A percentile compares a stretch with the other conserved stretches of the same genome.
Conservation (phyloP, 1,284 basidiomycete genomes). For the Leccinum subfulvum region DNA sequence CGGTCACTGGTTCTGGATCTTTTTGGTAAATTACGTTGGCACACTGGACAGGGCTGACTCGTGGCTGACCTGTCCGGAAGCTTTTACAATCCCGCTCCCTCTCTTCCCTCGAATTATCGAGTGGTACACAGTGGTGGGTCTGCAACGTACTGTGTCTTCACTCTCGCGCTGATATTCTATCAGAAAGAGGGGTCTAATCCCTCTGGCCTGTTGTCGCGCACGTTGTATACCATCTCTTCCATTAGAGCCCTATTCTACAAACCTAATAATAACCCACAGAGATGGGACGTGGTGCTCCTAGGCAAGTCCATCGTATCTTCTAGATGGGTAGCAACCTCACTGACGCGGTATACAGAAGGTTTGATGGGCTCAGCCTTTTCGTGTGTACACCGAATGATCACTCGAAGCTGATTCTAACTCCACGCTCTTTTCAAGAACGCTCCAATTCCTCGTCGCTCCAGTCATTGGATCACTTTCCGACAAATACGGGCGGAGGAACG, state of each 20-base stretch:
- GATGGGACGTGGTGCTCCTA: slow-evolving; percentile 82
- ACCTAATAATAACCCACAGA: slow-evolving; percentile 57
- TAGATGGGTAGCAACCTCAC: neutral
- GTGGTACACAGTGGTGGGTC: slow-evolving; percentile 77
- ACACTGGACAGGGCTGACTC: neutral
- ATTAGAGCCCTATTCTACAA: slow-evolving; percentile 64
- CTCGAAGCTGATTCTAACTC: slow-evolving; percentile 7
- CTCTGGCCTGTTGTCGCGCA: slow-evolving; percentile 67
- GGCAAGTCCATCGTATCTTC: slow-evolving; percentile 39
- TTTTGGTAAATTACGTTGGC: slow-evolving; percentile 50
- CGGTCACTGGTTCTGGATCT: slow-evolving; percentile 83
- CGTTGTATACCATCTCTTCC: slow-evolving; percentile 61
- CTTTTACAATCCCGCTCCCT: slow-evolving; percentile 90
- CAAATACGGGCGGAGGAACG: slow-evolving; percentile 78
- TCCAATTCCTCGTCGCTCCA: slow-evolving; percentile 87
- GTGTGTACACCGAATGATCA: slow-evolving; percentile 44
- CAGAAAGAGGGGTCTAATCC: slow-evolving; percentile 70
- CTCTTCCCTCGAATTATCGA: slow-evolving; percentile 87
- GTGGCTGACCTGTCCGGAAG: slow-evolving; percentile 37
- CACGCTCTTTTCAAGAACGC: slow-evolving; percentile 48
- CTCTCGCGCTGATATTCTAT: neutral
- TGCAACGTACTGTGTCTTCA: neutral
- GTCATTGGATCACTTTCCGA: slow-evolving; percentile 81
- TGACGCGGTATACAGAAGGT: slow-evolving; percentile 51
- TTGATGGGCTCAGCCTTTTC: slow-evolving; percentile 89